phyloP scores from a whole-genome alignment of 169 alveolate genomes.

The Eimeria praecox region DNA sequence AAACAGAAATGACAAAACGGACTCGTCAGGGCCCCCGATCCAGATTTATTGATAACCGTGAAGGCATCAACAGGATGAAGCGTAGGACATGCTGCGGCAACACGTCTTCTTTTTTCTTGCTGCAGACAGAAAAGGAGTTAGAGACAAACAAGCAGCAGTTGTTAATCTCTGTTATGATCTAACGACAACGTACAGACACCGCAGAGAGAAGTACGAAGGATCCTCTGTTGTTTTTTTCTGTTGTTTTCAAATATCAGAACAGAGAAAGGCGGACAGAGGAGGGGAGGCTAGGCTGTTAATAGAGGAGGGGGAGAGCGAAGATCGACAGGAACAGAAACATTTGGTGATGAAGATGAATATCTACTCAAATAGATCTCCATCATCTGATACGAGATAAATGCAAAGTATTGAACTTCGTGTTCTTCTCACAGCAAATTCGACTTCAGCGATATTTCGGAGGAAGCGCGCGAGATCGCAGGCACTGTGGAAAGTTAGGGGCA shows the following conservation, averaged over 20 bases:
- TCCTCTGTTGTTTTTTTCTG: no score
- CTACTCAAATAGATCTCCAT: no score
- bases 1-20: neutral
- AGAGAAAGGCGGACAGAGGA: no score
- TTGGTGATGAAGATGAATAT: no score
- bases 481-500: conserved; percentile 45
- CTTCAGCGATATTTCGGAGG: neutral
- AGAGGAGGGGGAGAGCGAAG: no score
- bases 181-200: no score
- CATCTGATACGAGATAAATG: no score
- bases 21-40: neutral
- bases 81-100: conserved; percentile 1
- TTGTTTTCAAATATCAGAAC: no score
- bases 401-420: neutral
- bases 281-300: no score
- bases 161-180: no score
- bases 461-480: conserved; percentile 62
- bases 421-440: conserved; percentile 5
- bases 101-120: conserved; percentile 41
- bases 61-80: conserved; percentile 32
- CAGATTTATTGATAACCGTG: neutral
- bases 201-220: no score
- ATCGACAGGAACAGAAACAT: no score
- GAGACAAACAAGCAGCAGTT: neutral
- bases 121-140: neutral